Evolutionary conservation across 148 eudicot species (phyloP).

Genomic region (Vaccinium corymbosum): DNA sequence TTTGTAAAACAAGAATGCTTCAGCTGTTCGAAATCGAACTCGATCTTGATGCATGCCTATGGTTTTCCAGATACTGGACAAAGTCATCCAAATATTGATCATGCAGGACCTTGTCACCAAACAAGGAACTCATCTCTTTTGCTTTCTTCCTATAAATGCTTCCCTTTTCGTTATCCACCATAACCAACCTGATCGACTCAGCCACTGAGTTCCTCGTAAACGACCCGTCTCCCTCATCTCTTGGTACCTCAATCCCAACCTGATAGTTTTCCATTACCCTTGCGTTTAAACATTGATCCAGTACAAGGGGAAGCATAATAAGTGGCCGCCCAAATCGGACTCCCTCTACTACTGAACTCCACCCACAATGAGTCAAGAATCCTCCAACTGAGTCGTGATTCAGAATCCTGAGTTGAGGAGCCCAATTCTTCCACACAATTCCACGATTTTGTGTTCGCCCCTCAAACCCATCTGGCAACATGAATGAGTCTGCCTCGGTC

Average conservation of each 20-base stretch:
- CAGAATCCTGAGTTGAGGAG: constrained; percentile 19
- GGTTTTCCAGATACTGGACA: constrained; percentile 12
- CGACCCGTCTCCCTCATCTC: constrained; percentile 19
- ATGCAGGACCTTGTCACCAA: constrained; percentile 13
- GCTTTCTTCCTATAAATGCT: constrained; percentile 4
- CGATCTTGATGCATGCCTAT: neutral
- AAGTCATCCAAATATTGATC: neutral
- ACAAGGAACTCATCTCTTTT: neutral
- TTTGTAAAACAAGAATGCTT: neutral
- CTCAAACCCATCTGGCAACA: constrained; percentile 17
- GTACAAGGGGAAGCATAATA: constrained; percentile 7
- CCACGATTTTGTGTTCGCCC: constrained; percentile 12
- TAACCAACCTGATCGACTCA: constrained; percentile 12
- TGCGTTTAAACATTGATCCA: constrained; percentile 23
- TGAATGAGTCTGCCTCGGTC: neutral
- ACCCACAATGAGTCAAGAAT: constrained; percentile 17
- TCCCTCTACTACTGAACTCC: constrained; percentile 18
- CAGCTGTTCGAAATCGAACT: neutral
- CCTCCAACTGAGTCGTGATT: constrained; percentile 17
- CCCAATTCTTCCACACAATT: constrained; percentile 25
- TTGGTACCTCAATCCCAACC: constrained; percentile 10
- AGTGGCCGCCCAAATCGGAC: constrained; percentile 13
- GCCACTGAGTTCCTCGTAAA: constrained; percentile 19
- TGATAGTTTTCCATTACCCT: constrained; percentile 11
- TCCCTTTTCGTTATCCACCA: neutral